These are phyloP conservation scores for Warburgia ugandensis DNA, from an alignment of 164 flowering plant genomes.

Conservation along the genomic window DNA sequence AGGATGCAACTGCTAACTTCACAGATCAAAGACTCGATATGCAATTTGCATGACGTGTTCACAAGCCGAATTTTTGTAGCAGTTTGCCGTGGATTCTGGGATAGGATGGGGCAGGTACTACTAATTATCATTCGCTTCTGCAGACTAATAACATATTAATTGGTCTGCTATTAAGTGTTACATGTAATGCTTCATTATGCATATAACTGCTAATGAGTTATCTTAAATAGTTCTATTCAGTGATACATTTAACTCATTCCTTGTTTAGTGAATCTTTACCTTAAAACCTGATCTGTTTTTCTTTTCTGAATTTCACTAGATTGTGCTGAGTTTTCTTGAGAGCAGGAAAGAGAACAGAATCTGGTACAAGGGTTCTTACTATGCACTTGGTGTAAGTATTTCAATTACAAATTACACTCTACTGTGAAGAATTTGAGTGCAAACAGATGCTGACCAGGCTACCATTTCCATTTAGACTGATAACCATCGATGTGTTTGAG, in stretches of 20 bases:
- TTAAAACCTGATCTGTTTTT: too few relatives aligned
- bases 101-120: conserved; percentile 87
- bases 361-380: conserved; percentile 48
- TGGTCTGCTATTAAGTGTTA: too few relatives aligned
- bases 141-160: too few relatives aligned
- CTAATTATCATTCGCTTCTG: background rate
- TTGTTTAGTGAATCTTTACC: background rate
- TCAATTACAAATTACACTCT: too few relatives aligned
- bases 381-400: conserved; percentile 46
- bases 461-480: too few relatives aligned
- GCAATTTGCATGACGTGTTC: conserved; percentile 75
- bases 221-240: too few relatives aligned
- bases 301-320: conserved; percentile 16
- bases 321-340: conserved; percentile 38
- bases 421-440: too few relatives aligned
- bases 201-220: too few relatives aligned
- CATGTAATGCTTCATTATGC: too few relatives aligned
- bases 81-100: conserved; percentile 82
- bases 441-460: too few relatives aligned
- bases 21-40: conserved; percentile 58
- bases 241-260: too few relatives aligned
- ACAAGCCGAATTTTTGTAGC: conserved; percentile 62
- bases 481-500: conserved; percentile 1
- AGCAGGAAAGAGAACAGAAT: conserved; percentile 44
- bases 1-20: conserved; percentile 67